Evolutionary conservation across 441 rosid genomes (phyloP).

Genomic region (Brassica hybrid): DNA sequence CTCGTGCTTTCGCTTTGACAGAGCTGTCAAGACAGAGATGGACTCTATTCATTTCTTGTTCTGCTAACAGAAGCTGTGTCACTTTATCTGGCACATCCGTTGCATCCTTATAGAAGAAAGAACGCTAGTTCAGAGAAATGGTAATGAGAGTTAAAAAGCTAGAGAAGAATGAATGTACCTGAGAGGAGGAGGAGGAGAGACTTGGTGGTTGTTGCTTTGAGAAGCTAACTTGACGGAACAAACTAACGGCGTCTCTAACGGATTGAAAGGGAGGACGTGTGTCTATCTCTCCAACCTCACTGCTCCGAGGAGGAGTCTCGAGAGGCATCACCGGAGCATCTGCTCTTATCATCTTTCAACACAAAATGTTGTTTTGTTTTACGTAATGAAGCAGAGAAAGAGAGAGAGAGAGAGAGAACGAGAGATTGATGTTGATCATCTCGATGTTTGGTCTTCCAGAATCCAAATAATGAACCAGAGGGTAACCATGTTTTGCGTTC

Average conservation of each 20-base stretch:
- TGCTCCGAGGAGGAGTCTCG: slow-evolving; percentile 36
- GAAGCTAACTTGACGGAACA: slow-evolving; percentile 68
- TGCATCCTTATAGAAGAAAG: slow-evolving; percentile 24
- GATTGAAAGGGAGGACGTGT: slow-evolving; percentile 85
- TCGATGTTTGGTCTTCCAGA: slow-evolving; percentile 20
- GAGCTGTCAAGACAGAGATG: slow-evolving; percentile 53
- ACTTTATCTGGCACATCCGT: slow-evolving; percentile 68
- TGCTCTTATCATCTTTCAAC: too few species aligned
- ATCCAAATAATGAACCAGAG: slow-evolving; percentile 37
- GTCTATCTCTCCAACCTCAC: slow-evolving; percentile 88
- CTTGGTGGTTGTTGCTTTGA: slow-evolving; percentile 50
- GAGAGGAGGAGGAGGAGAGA: slow-evolving; percentile 44
- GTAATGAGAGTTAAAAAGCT: background rate
- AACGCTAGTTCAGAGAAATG: background rate
- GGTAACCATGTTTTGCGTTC: slow-evolving; percentile 38
- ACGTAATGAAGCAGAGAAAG: slow-evolving; percentile 22
- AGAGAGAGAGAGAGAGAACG: too few species aligned
- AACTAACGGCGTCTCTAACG: too few species aligned
- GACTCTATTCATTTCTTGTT: slow-evolving; percentile 56
- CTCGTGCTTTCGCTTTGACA: slow-evolving; percentile 51
- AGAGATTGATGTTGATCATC: slow-evolving; percentile 31
- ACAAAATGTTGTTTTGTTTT: too few species aligned
- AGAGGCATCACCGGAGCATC: slow-evolving; percentile 29
- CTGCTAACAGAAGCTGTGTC: slow-evolving; percentile 65
- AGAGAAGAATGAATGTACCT: background rate